A percentile compares a stretch with the other conserved stretches of the same genome.
phyloP scores from a whole-genome alignment of 352 stramenopile genomes.

The Globisporangium recalcitrans region DNA sequence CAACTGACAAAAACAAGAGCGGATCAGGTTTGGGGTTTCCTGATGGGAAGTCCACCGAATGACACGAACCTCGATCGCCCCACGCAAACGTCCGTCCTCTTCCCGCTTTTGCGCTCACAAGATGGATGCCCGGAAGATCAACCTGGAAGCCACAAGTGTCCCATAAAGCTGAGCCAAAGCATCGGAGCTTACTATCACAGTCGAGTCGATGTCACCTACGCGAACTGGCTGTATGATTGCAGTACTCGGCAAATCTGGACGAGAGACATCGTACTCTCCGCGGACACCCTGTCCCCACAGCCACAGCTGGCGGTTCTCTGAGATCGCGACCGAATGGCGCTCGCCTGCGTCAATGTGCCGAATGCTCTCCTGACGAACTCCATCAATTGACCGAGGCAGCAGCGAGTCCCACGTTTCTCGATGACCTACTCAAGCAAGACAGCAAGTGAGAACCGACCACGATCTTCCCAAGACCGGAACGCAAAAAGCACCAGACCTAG shows the following conservation, averaged over 20 bases:
- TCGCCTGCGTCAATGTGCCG: constrained; percentile 58
- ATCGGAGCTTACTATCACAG: not conserved
- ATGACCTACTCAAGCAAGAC: constrained; percentile 32
- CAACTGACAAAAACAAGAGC: constrained; percentile 11
- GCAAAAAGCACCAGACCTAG: constrained; percentile 30
- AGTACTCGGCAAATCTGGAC: constrained; percentile 36
- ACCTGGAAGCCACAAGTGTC: constrained; percentile 25
- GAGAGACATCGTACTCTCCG: constrained; percentile 34
- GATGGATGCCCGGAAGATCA: constrained; percentile 35
- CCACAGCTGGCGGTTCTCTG: constrained; percentile 55
- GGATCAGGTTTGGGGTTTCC: not conserved
- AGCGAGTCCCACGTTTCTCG: constrained; percentile 63
- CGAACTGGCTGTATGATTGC: constrained; percentile 52
- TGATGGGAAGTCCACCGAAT: not conserved
- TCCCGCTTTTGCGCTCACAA: constrained; percentile 53
- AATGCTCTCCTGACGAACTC: constrained; percentile 57
- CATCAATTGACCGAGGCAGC: constrained; percentile 57
- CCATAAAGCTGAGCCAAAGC: not conserved
- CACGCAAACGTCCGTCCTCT: constrained; percentile 71
- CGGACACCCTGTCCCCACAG: constrained; percentile 71
- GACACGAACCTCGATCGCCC: constrained; percentile 54
- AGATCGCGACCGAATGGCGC: constrained; percentile 67
- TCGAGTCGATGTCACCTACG: constrained; percentile 14
- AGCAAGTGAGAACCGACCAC: not conserved
- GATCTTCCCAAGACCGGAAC: too few species aligned